phyloP scores from a whole-genome alignment of 2,329 filamentous ascomycete genomes.

The Fusarium concolor region DNA sequence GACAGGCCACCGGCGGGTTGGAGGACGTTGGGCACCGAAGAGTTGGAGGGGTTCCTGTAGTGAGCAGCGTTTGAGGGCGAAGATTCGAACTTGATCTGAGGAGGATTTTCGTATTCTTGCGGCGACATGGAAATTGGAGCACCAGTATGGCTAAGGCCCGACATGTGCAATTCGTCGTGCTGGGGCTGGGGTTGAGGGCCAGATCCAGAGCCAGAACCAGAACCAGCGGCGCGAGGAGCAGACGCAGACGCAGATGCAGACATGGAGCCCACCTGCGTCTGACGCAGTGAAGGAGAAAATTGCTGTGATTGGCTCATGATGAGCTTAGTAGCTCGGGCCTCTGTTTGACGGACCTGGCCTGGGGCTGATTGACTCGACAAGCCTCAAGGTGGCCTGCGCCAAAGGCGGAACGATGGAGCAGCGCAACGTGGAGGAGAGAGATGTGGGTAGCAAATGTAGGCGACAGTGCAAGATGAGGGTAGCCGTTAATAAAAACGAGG shows the following conservation, averaged over 20 bases:
- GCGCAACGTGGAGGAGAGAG: conserved; percentile 13
- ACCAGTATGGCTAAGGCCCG: conserved; percentile 55
- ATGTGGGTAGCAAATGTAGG: conserved; percentile 4
- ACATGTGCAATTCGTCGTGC: conserved; percentile 68
- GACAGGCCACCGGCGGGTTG: conserved; percentile 63
- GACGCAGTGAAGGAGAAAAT: conserved; percentile 49
- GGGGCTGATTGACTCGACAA: conserved; percentile 17
- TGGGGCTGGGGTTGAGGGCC: conserved; percentile 43
- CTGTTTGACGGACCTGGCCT: conserved; percentile 27
- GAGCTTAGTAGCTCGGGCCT: conserved; percentile 24
- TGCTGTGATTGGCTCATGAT: conserved; percentile 58
- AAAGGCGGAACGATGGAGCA: conserved; percentile 12
- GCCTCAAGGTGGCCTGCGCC: conserved; percentile 26
- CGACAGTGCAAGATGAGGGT: conserved; percentile 16
- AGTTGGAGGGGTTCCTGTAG: conserved; percentile 54
- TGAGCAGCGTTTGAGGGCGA: conserved; percentile 54
- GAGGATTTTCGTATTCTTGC: conserved; percentile 63
- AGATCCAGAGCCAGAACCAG: conserved; percentile 37
- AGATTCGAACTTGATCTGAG: conserved; percentile 65
- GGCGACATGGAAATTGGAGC: conserved; percentile 54
- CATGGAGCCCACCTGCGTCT: conserved; percentile 42
- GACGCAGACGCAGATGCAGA: conserved; percentile 22
- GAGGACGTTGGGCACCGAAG: conserved; percentile 67
- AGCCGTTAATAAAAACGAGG: conserved; percentile 1
- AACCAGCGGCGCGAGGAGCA: conserved; percentile 18